Base-by-base conservation (phyloP, 73 alveolate genomes). In the Blepharisma japonicum region DNA sequence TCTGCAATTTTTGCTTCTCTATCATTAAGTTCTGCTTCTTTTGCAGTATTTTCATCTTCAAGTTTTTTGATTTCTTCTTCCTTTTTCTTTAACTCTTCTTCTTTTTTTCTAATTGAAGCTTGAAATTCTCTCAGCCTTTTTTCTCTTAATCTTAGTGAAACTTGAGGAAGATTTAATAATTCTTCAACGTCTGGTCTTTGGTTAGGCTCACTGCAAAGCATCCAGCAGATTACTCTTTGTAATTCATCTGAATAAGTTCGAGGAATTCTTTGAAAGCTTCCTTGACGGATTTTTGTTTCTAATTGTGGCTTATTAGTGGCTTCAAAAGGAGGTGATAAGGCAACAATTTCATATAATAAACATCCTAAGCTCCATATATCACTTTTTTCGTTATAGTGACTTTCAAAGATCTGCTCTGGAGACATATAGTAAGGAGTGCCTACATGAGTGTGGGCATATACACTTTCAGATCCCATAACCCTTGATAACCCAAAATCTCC, bases 351-450 rank as follows among this genome's bases (percentile, higher is more conserved):
- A 92, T 93, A 96, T 45, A 96, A 56, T 38, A 96, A 86, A 77
- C 99, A 96, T 3, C 94, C 99, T 27, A 92, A 79, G 32, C 97
- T 88, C 98, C 99, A 96, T 25, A 96, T 96, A 78, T 96, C 99
- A 55, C 97, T 85, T 71, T 96, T 94, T 84, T 94, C 98, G 86
- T 96, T 96, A 87, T 96, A 96, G 79, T 88, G 92, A 18, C 83
- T 78, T 68, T 96, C 99, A 68, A 88, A 95, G 8, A 96, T 96
- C 79, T 91, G 90, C 77, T 96, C 99, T 6, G 99, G 99, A 18
- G 98, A 90, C 99, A 96, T 96, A 71, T 96, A 96, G 79, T 94
- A 96, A 0, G 98, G 99, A 5, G 99, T 96, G 3, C 98, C 99
- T 5, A 96, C 98, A 70, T 92, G 91, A 7, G 99, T 94, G 78